phyloP scores from a whole-genome alignment of 1,139 yeast species.

The Hanseniaspora gamundiae region DNA sequence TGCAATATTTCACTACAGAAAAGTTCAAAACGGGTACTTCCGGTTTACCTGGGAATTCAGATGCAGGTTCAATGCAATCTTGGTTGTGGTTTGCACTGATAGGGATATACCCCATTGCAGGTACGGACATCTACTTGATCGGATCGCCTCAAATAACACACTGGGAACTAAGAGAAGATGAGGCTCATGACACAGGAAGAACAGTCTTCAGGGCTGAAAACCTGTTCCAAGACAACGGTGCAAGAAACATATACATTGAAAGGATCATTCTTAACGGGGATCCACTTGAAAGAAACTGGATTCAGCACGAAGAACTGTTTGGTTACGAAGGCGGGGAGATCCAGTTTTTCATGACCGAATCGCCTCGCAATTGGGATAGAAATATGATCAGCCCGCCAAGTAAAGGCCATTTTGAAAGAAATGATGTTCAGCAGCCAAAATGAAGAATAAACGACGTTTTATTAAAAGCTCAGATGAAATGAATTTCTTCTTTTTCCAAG shows the following conservation, averaged over 20 bases:
- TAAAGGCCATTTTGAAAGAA: not conserved
- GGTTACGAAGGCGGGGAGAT: slow-evolving; percentile 20
- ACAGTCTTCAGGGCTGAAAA: slow-evolving; percentile 22
- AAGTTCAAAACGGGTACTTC: slow-evolving; percentile 22
- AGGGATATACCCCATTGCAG: slow-evolving; percentile 31
- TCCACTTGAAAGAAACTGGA: slow-evolving; percentile 25
- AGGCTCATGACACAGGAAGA: slow-evolving; percentile 18
- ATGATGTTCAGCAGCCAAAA: too few species aligned
- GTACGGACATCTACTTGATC: slow-evolving; percentile 29
- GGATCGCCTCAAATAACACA: slow-evolving; percentile 27
- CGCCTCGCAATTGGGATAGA: slow-evolving; percentile 11
- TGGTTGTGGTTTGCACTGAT: slow-evolving; percentile 29
- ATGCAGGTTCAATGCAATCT: slow-evolving; percentile 33
- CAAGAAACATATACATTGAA: slow-evolving; percentile 20
- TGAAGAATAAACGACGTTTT: too few species aligned
- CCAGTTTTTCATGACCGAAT: slow-evolving; percentile 10
- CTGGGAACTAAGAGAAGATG: slow-evolving; percentile 20
- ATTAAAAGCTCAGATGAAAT: too few species aligned
- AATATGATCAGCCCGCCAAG: slow-evolving; percentile 11
- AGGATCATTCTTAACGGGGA: slow-evolving; percentile 25
- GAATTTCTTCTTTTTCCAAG: too few species aligned
- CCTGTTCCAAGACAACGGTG: slow-evolving; percentile 16
- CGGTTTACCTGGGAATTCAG: slow-evolving; percentile 32
- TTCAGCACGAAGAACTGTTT: slow-evolving; percentile 27
- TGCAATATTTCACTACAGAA: slow-evolving; percentile 24